Evolutionary conservation across 2,329 filamentous ascomycete species (phyloP).

Genomic region (Microthyrium microscopicum): DNA sequence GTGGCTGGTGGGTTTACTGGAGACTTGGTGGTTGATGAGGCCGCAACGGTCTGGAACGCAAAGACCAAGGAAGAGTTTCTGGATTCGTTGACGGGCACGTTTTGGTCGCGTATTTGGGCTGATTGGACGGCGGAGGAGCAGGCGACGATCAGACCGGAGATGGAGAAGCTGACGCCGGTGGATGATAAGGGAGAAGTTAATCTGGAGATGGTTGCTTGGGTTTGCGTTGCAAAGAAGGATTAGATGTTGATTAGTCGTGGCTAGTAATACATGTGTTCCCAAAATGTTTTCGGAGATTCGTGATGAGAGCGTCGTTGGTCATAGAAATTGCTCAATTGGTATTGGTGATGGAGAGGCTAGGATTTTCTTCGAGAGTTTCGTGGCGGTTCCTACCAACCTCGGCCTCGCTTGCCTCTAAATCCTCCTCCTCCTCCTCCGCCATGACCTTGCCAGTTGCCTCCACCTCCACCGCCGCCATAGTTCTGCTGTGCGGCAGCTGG

Average conservation of each 20-base stretch:
- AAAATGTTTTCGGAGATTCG: too few species aligned
- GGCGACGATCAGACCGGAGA: not conserved
- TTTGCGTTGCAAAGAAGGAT: constrained; percentile 3
- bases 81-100: not conserved
- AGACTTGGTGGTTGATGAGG: not conserved
- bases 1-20: not conserved
- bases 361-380: too few species aligned
- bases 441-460: constrained; percentile 4
- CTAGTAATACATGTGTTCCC: too few species aligned
- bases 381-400: too few species aligned
- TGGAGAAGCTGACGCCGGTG: not conserved
- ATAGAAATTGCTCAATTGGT: too few species aligned
- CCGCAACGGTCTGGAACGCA: not conserved
- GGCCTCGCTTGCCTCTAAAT: not conserved
- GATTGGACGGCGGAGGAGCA: constrained; percentile 2
- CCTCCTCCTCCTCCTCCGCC: constrained; percentile 5
- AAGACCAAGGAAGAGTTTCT: not conserved
- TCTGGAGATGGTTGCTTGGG: constrained; percentile 3
- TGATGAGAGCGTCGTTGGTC: too few species aligned
- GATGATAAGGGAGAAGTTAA: not conserved
- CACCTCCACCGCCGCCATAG: not conserved
- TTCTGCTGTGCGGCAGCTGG: constrained; percentile 4
- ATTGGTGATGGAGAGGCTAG: too few species aligned
- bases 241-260: too few species aligned
- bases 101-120: not conserved